Conservation (phyloP, 2,329 filamentous ascomycete genomes). For the Aspergillus fischeri region DNA sequence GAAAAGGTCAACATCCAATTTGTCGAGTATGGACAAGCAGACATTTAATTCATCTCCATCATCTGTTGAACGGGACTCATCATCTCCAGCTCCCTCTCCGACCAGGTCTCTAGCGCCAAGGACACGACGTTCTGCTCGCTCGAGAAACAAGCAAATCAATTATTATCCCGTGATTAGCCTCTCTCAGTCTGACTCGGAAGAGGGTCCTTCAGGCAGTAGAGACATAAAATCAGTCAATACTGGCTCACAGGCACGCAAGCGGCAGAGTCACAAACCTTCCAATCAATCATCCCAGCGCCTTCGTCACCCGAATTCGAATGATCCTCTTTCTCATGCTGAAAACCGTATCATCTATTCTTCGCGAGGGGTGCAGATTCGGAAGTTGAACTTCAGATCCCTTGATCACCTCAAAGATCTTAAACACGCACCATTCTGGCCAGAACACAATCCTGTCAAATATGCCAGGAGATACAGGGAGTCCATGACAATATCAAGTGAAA, state of each 20-base stretch:
- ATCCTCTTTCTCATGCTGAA: neutral
- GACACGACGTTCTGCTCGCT: slow-evolving; percentile 26
- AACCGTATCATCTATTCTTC: slow-evolving; percentile 12
- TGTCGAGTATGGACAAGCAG: neutral
- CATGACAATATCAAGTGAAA: neutral
- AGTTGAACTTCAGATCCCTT: slow-evolving; percentile 7
- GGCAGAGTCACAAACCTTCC: neutral
- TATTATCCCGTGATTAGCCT: slow-evolving; percentile 26
- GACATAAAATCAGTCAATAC: neutral
- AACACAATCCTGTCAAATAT: slow-evolving; percentile 10
- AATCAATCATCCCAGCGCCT: neutral
- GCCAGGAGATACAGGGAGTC: neutral
- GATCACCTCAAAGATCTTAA: slow-evolving; percentile 8
- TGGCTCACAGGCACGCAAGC: neutral
- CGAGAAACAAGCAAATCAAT: slow-evolving; percentile 24
- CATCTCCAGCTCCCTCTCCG: neutral
- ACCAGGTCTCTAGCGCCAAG: slow-evolving; percentile 1
- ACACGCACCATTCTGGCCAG: slow-evolving; percentile 10
- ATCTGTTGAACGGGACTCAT: neutral
- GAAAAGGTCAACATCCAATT: neutral
- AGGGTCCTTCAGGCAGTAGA: slow-evolving; percentile 2
- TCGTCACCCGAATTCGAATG: neutral
- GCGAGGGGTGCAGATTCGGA: slow-evolving; percentile 12
- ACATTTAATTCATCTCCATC: neutral
- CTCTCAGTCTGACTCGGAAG: slow-evolving; percentile 11